Conservation (phyloP, 371 early-diverging fungal species). For the Umbelopsis sp. region DNA sequence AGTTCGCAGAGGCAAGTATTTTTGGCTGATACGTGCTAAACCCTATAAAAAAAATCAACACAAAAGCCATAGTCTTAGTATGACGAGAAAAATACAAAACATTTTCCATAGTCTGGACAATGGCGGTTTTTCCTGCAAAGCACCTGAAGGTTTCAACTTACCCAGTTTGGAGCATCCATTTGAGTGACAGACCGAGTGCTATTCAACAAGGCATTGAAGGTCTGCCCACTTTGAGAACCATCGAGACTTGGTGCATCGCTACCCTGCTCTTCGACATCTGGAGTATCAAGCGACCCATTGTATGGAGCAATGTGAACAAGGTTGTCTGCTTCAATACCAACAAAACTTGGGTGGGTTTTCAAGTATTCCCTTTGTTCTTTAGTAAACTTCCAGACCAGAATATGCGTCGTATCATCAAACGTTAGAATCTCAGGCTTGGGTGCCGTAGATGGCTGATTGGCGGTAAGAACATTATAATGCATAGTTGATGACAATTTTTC, state of each 20-base stretch:
- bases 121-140: neutral
- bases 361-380: neutral
- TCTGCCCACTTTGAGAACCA: neutral
- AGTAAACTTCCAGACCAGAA: constrained; percentile 7
- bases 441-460: neutral
- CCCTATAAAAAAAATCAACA: constrained; percentile 21
- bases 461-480: neutral
- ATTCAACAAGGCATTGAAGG: neutral
- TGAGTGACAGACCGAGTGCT: neutral
- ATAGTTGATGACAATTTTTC: neutral
- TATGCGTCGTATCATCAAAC: constrained; percentile 6
- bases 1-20: constrained; percentile 25
- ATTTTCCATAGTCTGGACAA: neutral
- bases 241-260: constrained; percentile 7
- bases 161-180: constrained; percentile 9
- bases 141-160: neutral
- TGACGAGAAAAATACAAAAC: neutral
- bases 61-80: neutral
- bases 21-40: constrained; percentile 31
- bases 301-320: neutral
- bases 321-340: neutral
- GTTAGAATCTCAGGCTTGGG: neutral
- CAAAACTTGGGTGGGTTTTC: neutral
- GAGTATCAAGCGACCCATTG: neutral
- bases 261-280: constrained; percentile 7